These are phyloP conservation scores for Tetrahymena elliotti DNA, from an alignment of 73 alveolate species.

Conservation along the genomic window DNA sequence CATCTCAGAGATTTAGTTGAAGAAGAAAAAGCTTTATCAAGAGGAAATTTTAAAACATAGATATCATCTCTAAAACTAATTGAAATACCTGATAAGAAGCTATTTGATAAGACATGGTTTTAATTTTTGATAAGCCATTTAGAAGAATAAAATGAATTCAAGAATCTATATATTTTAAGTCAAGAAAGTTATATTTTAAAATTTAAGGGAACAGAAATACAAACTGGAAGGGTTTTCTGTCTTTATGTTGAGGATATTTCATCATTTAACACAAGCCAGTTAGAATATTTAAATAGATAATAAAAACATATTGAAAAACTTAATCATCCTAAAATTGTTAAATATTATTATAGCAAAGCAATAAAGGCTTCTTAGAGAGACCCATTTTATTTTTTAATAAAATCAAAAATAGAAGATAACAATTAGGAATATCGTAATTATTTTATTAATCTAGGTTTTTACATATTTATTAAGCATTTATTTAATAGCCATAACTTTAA, in stretches of 20 bases:
- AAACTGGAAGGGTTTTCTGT: not conserved
- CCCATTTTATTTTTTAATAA: not conserved
- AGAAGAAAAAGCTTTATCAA: not conserved
- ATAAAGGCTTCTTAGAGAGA: not conserved
- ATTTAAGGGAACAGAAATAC: not conserved
- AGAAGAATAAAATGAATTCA: not conserved
- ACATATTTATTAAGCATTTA: not conserved
- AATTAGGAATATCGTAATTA: not conserved
- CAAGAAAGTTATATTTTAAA: not conserved
- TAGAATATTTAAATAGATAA: not conserved
- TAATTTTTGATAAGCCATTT: not conserved
- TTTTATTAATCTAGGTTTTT: not conserved
- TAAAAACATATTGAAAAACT: not conserved
- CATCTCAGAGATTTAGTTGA: not conserved
- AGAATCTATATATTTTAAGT: not conserved
- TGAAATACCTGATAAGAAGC: not conserved
- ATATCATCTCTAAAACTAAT: not conserved
- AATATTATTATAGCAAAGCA: not conserved
- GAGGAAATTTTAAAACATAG: not conserved
- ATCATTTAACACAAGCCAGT: not conserved
- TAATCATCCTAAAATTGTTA: not conserved
- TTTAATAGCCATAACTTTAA: not conserved
- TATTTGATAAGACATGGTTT: not conserved
- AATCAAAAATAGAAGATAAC: not conserved
- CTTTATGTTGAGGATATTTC: not conserved